Base-by-base conservation (phyloP, 1,139 yeast species). In the Magnusiomyces suaveolens region DNA sequence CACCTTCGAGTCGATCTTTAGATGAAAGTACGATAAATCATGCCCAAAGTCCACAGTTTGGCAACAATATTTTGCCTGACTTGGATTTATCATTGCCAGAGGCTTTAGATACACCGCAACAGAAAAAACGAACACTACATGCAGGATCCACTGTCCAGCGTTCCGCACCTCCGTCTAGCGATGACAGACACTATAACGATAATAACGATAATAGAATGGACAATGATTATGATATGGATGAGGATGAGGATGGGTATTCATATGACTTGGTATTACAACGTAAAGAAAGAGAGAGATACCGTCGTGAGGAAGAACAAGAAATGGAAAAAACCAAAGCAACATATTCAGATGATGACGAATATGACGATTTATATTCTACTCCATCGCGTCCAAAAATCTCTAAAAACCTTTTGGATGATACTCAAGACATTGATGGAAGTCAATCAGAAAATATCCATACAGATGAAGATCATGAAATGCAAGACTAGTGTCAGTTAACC, bases 331-430 rank as follows among this genome's bases (percentile, higher is more conserved):
- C 33, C 6, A 29, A 29, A 29, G 6, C 10, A 29, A 12, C 6
- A 29, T 29, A 29, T n/a, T n/a, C n/a, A 21, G 46, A 48, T 14
- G 62, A 53, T 16, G 54, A 47, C 33, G 56, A 58, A 43, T 52
- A 48, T 49, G 56, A 52, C 24, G 56, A 41, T 23, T 41, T 41
- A 23, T 41, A 41, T 41, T 20, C 33, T 29, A 29, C 33, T 6
- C 33, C 33, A 29, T 29, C 33, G 33, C 33, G 12, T 29, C 33
- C 10, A 29, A 29, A 29, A 6, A 12, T 6, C 6, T 29, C 33
- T 29, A 29, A 6, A 29, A 29, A 29, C 12, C 33, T n/a, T n/a
- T n/a, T n/a, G n/a, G n/a, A 12, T 29, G 33, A 29, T 6, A 29
- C 33, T 29, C 33, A 29, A 29, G 33, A 29, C 12, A 29, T 6